Conservation (phyloP, 2,329 filamentous ascomycete species). For the Colletotrichum sp. region DNA sequence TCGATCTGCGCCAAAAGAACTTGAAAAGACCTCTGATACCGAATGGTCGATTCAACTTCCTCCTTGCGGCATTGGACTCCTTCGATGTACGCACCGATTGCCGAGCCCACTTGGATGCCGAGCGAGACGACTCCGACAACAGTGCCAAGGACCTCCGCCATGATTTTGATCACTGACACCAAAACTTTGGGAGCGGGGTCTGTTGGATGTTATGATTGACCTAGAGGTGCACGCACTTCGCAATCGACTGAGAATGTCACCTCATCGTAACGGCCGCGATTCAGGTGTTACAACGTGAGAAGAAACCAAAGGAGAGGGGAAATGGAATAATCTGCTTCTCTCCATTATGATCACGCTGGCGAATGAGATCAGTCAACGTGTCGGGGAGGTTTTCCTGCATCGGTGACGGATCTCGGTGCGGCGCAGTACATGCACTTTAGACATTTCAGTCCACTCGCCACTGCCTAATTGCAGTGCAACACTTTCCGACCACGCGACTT, state of each 20-base stretch:
- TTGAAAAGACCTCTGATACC: not conserved
- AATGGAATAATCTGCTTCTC: not conserved
- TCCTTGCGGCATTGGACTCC: not conserved
- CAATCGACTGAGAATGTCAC: not conserved
- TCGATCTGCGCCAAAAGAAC: not conserved
- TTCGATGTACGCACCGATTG: not conserved
- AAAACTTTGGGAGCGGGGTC: no score
- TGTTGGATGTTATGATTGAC: not conserved
- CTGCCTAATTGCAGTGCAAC: not conserved
- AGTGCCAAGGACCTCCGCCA: not conserved
- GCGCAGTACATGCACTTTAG: not conserved
- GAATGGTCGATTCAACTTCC: not conserved
- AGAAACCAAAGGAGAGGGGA: not conserved
- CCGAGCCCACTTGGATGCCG: not conserved
- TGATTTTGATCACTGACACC: not conserved
- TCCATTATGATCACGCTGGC: not conserved
- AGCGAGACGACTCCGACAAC: not conserved
- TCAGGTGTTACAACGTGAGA: not conserved
- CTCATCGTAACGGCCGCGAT: not conserved
- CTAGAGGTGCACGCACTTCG: fast-evolving
- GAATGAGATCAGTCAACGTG: not conserved
- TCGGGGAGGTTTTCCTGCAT: not conserved
- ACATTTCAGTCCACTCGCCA: not conserved
- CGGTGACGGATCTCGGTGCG: not conserved
- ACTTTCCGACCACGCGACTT: not conserved